phyloP scores from a whole-genome alignment of 2,329 filamentous ascomycete species.

The Fusarium xylarioides region DNA sequence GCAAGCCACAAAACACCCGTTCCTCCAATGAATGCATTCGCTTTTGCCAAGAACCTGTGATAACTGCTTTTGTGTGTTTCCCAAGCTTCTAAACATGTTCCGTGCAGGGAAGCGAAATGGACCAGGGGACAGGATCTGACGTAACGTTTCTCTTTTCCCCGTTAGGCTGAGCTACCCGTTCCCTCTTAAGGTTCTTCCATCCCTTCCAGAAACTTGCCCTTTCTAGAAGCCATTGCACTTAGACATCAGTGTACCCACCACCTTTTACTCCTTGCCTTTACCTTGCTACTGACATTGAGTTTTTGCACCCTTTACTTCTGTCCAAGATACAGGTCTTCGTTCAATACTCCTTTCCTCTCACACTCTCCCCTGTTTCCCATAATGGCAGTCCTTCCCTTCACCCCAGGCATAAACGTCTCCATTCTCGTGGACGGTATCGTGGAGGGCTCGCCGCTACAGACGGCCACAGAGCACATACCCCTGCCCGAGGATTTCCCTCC shows the following conservation, averaged over 20 bases:
- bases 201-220: accelerated
- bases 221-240: too few species aligned
- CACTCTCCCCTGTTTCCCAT: accelerated
- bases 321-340: not conserved
- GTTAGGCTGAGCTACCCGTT: accelerated
- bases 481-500: accelerated
- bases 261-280: not conserved
- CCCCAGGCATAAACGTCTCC: not conserved
- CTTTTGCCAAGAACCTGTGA: not conserved
- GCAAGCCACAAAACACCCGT: not conserved
- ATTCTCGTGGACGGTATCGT: accelerated
- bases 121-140: not conserved
- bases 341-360: accelerated
- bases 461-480: not conserved
- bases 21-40: too few species aligned
- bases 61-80: not conserved
- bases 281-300: accelerated
- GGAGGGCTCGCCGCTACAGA: too few species aligned
- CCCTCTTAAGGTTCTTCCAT: not conserved
- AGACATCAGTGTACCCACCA: too few species aligned
- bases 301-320: not conserved
- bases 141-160: accelerated
- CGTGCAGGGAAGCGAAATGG: accelerated
- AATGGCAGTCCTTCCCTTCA: not conserved
- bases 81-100: not conserved